Percentiles rank a stretch among this genome's conserved stretches.
Evolutionary conservation across 805 yeast genomes (phyloP).

Genomic region (Spencermartinsiella europaea): DNA sequence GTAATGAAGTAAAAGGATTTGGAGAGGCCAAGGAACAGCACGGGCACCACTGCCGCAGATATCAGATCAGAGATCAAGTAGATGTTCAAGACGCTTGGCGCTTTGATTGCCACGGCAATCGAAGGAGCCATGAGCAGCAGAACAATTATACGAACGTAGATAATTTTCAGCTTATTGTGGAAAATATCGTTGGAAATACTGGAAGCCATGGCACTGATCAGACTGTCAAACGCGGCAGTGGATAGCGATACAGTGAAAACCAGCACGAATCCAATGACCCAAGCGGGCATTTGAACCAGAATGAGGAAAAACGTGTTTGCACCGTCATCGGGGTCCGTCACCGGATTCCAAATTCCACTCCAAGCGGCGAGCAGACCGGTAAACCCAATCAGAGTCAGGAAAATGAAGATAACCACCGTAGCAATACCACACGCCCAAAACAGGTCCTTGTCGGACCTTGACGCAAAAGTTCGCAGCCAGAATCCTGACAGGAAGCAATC

Average conservation of each 20-base stretch:
- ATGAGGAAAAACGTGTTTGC: constrained; percentile 68
- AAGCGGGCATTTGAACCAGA: constrained; percentile 66
- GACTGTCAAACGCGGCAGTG: constrained; percentile 83
- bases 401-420: constrained; percentile 53
- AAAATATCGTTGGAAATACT: constrained; percentile 85
- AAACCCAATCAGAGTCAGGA: constrained; percentile 69
- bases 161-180: constrained; percentile 66
- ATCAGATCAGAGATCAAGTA: constrained; percentile 87
- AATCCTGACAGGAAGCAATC: constrained; percentile 88
- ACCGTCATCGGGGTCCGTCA: constrained; percentile 44
- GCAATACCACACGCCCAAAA: constrained; percentile 73
- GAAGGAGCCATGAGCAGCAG: constrained; percentile 79
- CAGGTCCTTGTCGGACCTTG: constrained; percentile 69
- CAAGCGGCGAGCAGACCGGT: constrained; percentile 89
- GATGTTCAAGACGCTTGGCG: constrained; percentile 78
- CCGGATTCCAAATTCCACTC: constrained; percentile 57
- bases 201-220: constrained; percentile 84
- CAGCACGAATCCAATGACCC: constrained; percentile 81
- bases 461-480: constrained; percentile 93
- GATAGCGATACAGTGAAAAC: constrained; percentile 70
- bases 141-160: constrained; percentile 66
- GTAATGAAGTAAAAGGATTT: constrained; percentile 60
- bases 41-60: constrained; percentile 81
- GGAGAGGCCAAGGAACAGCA: constrained; percentile 72
- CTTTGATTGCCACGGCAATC: constrained; percentile 76